phyloP scores from a whole-genome alignment of 2,329 filamentous ascomycete species.

The Truncatella angustata region DNA sequence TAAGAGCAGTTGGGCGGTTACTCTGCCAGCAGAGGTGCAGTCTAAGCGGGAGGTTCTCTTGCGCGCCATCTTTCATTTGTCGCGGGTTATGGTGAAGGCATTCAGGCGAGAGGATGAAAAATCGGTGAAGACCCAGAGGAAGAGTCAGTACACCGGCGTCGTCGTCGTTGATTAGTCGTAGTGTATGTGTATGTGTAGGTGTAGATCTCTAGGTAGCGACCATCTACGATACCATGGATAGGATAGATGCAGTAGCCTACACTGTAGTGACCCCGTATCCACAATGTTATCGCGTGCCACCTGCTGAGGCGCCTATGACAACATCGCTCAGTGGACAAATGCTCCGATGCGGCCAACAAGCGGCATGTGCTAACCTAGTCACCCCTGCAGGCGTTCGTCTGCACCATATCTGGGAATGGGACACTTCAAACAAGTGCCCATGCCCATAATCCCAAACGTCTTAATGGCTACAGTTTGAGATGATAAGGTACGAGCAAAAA shows the following conservation, averaged over 20 bases:
- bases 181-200: too few relatives aligned
- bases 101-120: not conserved
- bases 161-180: too few relatives aligned
- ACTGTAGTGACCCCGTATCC: too few relatives aligned
- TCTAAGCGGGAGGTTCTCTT: too few relatives aligned
- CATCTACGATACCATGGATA: not conserved
- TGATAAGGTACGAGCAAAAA: too few relatives aligned
- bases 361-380: not conserved
- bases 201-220: too few relatives aligned
- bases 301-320: not conserved
- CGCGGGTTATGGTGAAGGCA: conserved; percentile 3
- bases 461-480: too few relatives aligned
- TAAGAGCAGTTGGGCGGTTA: conserved; percentile 62
- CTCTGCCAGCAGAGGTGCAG: conserved; percentile 59
- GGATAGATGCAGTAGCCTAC: not conserved
- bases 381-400: not conserved
- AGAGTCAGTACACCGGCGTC: too few relatives aligned
- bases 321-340: not conserved
- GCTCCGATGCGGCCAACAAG: not conserved
- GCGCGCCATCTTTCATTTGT: conserved; percentile 22
- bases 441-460: not conserved
- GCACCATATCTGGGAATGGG: not conserved
- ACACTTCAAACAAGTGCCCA: not conserved
- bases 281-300: not conserved
- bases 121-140: not conserved